Conservation (phyloP, 2,329 filamentous ascomycete genomes). For the Paecilomyces sp. region DNA sequence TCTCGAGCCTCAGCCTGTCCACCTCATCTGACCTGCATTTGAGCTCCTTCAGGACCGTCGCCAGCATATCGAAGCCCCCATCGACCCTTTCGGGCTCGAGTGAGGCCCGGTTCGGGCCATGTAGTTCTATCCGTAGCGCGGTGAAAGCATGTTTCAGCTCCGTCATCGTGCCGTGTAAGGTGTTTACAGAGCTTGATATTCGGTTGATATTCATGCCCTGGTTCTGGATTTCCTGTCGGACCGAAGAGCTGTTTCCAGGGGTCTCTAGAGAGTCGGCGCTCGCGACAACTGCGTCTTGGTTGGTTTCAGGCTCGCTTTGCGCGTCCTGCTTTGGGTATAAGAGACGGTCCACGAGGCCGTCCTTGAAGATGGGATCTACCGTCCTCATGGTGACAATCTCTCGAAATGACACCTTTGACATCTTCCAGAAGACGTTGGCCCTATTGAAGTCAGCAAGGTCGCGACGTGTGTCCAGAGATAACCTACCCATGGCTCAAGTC, state of each 20-base stretch:
- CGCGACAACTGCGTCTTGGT: not conserved
- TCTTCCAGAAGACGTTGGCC: constrained; percentile 32
- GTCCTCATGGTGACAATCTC: constrained; percentile 34
- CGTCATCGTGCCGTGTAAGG: constrained; percentile 32
- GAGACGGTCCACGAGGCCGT: constrained; percentile 24
- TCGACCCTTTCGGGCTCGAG: constrained; percentile 13
- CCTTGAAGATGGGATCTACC: constrained; percentile 26
- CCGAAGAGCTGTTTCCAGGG: constrained; percentile 10
- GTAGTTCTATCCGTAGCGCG: constrained; percentile 29
- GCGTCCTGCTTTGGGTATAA: constrained; percentile 17
- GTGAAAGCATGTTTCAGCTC: constrained; percentile 33
- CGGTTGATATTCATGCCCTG: constrained; percentile 30
- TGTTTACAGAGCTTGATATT: constrained; percentile 31
- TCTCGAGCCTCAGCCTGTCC: constrained; percentile 30
- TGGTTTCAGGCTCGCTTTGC: constrained; percentile 3
- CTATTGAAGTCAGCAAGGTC: constrained; percentile 10
- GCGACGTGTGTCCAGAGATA: not conserved
- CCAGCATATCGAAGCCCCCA: constrained; percentile 28
- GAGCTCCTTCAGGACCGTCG: constrained; percentile 31
- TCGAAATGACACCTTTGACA: constrained; percentile 30
- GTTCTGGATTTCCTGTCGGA: constrained; percentile 29
- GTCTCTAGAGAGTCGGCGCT: constrained; percentile 10
- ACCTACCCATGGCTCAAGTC: constrained; percentile 29
- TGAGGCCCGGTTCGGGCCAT: constrained; percentile 17
- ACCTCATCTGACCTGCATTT: constrained; percentile 32